Evolutionary conservation across 148 eudicot species (phyloP).

Genomic region (Vaccinium myrtillus): DNA sequence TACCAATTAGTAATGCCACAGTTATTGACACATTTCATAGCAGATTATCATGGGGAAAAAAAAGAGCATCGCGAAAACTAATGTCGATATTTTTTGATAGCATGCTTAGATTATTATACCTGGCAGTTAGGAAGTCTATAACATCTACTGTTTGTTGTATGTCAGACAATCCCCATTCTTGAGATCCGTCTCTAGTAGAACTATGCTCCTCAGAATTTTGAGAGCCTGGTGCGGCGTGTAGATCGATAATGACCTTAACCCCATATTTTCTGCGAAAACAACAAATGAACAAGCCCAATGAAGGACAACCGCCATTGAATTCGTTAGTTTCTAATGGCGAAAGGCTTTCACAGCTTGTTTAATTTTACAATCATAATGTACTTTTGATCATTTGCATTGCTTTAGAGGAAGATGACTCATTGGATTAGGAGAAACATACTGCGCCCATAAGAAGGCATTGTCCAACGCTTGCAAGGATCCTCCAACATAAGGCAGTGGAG

Average conservation of each 20-base stretch:
- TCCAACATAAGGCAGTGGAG: conserved; percentile 27
- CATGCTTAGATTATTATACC: conserved; percentile 22
- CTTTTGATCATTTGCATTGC: not conserved
- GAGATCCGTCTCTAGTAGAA: conserved; percentile 28
- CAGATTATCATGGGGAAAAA: not conserved
- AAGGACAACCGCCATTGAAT: not conserved
- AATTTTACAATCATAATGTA: too few relatives aligned
- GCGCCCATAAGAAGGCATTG: conserved; percentile 32
- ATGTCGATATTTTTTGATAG: too few relatives aligned
- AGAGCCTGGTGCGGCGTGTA: conserved; percentile 28
- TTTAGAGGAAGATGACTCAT: not conserved
- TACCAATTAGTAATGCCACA: not conserved
- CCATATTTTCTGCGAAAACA: conserved; percentile 21
- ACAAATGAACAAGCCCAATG: not conserved
- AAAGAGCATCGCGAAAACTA: too few relatives aligned
- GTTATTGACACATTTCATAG: not conserved
- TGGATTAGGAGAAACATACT: conserved; percentile 6
- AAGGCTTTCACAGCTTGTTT: too few relatives aligned
- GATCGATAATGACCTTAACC: conserved; percentile 27
- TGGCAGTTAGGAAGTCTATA: conserved; percentile 57
- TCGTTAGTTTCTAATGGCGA: not conserved
- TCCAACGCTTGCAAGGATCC: conserved; percentile 30
- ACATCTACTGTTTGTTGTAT: conserved; percentile 52
- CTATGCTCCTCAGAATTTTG: conserved; percentile 20
- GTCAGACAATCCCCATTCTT: conserved; percentile 60